Evolutionary conservation across 257 asterid genomes (phyloP).

Genomic region (Rauvolfia tetraphylla): DNA sequence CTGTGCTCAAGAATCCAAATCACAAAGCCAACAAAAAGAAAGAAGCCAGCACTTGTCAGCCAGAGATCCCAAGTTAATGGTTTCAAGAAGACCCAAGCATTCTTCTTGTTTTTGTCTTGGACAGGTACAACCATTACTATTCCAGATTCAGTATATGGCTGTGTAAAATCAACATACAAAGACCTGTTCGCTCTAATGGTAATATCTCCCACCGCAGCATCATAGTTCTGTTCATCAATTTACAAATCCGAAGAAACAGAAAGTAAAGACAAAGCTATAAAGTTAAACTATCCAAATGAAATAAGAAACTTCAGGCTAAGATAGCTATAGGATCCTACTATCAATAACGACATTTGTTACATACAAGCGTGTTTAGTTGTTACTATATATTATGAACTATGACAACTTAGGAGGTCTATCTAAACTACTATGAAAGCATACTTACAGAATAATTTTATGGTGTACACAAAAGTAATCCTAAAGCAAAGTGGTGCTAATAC

Average conservation of each 20-base stretch:
- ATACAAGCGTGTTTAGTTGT: no score
- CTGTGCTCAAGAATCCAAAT: constrained; percentile 56
- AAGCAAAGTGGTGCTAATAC: no score
- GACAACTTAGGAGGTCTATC: no score
- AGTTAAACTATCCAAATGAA: no score
- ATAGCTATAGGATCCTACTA: no score
- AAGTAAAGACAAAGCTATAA: no score
- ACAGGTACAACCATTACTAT: constrained; percentile 43
- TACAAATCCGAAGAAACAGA: neutral
- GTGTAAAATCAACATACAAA: constrained; percentile 39
- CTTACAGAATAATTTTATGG: no score
- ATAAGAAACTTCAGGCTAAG: no score
- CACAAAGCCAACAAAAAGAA: constrained; percentile 38
- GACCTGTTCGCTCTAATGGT: constrained; percentile 48
- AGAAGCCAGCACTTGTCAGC: constrained; percentile 39
- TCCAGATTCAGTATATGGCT: constrained; percentile 47
- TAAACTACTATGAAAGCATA: no score
- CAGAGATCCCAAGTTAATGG: constrained; percentile 50
- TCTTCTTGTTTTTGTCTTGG: constrained; percentile 15
- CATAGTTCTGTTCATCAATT: constrained; percentile 23
- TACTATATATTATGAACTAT: no score
- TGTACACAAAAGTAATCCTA: no score
- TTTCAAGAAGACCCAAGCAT: constrained; percentile 43
- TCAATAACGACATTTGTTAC: no score
- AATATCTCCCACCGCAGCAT: constrained; percentile 40